phyloP scores from a whole-genome alignment of 2,329 filamentous ascomycete genomes.

The Alternaria sp. region DNA sequence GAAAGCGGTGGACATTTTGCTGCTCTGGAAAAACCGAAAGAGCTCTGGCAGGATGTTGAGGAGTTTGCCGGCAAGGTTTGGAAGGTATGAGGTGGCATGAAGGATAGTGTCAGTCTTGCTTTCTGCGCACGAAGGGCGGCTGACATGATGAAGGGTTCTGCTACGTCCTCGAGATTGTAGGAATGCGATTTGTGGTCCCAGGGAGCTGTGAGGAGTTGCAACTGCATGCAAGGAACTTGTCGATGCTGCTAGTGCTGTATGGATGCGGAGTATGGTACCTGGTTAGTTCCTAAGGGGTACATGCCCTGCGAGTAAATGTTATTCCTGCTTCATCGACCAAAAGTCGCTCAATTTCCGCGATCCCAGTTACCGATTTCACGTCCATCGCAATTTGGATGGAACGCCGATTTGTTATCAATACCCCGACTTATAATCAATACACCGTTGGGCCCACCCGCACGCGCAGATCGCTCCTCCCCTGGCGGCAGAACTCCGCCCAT shows the following conservation, averaged over 20 bases:
- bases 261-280: background rate
- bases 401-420: background rate
- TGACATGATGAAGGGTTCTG: background rate
- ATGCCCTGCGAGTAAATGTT: background rate
- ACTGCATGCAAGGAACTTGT: background rate
- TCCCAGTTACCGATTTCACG: background rate
- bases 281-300: background rate
- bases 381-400: background rate
- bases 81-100: constrained; percentile 32
- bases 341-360: background rate
- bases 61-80: constrained; percentile 51
- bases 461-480: background rate
- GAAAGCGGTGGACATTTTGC: constrained; percentile 63
- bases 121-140: background rate
- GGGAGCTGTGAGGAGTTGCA: background rate
- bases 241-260: background rate
- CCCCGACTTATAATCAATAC: background rate
- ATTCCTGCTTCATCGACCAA: background rate
- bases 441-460: background rate
- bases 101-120: background rate
- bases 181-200: background rate
- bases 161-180: constrained; percentile 2
- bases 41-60: constrained; percentile 54
- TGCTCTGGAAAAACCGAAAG: constrained; percentile 53
- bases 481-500: constrained; percentile 2